These are phyloP conservation scores for Mycosphaerelloides madeirae DNA, from an alignment of 2,329 filamentous ascomycete species.

Conservation along the genomic window DNA sequence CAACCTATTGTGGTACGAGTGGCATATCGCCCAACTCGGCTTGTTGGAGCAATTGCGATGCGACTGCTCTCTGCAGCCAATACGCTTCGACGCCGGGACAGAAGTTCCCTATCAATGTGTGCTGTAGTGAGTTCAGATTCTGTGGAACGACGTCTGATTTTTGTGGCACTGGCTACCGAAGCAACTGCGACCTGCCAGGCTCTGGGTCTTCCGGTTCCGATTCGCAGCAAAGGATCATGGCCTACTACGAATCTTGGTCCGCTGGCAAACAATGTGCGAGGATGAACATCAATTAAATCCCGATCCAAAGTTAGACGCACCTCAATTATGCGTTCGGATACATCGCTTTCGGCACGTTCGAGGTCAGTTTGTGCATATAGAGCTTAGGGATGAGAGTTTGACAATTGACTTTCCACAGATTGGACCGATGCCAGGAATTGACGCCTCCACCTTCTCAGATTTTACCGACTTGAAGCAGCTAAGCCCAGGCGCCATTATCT, in stretches of 20 bases:
- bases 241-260: constrained; percentile 7
- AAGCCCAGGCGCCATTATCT: constrained; percentile 34
- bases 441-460: too few species aligned
- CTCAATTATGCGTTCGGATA: not conserved
- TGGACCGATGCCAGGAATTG: too few species aligned
- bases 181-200: too few species aligned
- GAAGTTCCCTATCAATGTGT: not conserved
- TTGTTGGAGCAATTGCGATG: not conserved
- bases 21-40: too few species aligned
- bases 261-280: too few species aligned
- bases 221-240: constrained; percentile 2
- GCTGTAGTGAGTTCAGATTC: not conserved
- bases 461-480: too few species aligned
- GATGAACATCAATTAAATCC: too few species aligned
- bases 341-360: constrained; percentile 15
- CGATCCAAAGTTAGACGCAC: constrained; percentile 4
- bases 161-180: constrained; percentile 2
- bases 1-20: constrained; percentile 1
- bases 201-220: not conserved
- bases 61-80: not conserved
- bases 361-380: too few species aligned
- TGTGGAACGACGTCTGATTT: not conserved
- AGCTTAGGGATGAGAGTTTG: too few species aligned
- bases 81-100: not conserved
- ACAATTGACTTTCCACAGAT: too few species aligned